Conservation (phyloP, 1,284 basidiomycete species). For the Trametes pubescens region DNA sequence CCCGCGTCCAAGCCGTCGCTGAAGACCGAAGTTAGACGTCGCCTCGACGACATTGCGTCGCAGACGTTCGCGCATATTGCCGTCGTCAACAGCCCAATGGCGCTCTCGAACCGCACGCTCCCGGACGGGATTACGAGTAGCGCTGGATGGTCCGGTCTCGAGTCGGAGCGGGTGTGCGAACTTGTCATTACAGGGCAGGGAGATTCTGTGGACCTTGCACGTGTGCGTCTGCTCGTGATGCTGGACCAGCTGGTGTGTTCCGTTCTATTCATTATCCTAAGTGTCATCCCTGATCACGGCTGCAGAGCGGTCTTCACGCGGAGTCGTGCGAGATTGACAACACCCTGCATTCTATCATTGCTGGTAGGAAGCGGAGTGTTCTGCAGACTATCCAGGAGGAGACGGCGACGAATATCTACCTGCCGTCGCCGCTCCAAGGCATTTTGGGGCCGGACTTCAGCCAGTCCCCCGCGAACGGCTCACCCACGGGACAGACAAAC, state of each 20-base stretch:
- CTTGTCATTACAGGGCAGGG: constrained; percentile 89
- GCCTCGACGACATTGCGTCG: constrained; percentile 92
- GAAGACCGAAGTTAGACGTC: constrained; percentile 87
- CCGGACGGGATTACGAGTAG: constrained; percentile 79
- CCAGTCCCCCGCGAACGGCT: constrained; percentile 34
- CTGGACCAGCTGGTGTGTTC: constrained; percentile 89
- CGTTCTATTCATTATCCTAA: not conserved
- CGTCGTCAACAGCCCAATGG: constrained; percentile 82
- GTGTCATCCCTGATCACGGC: constrained; percentile 20
- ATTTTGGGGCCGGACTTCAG: constrained; percentile 72
- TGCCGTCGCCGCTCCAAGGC: constrained; percentile 90
- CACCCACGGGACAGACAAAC: constrained; percentile 33
- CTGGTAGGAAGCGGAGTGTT: constrained; percentile 87
- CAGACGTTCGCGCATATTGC: constrained; percentile 90
- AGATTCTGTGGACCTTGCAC: constrained; percentile 91
- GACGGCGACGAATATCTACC: constrained; percentile 96
- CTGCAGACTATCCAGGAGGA: constrained; percentile 97
- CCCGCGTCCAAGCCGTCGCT: constrained; percentile 84
- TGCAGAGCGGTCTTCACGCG: constrained; percentile 86
- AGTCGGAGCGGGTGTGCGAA: constrained; percentile 93
- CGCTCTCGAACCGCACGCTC: constrained; percentile 74
- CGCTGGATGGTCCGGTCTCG: constrained; percentile 86
- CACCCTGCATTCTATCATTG: constrained; percentile 93
- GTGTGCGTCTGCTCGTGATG: constrained; percentile 91
- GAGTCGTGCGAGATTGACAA: constrained; percentile 95